phyloP scores from a whole-genome alignment of 345 rosid species.

The Kandelia obovata region DNA sequence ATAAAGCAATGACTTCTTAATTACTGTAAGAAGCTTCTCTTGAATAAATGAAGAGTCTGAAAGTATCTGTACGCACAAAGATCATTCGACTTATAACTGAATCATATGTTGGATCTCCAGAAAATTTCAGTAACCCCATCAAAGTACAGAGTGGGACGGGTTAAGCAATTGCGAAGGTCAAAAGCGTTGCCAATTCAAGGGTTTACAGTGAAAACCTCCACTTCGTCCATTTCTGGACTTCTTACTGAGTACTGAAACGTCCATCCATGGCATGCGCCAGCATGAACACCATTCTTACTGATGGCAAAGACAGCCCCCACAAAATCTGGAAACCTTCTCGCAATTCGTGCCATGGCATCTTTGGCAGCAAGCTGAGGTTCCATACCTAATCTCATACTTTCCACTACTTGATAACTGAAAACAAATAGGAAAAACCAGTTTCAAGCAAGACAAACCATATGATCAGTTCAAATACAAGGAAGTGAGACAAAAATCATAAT shows the following conservation, averaged over 20 bases:
- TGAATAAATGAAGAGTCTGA: neutral
- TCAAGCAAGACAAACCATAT: neutral
- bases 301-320: constrained; percentile 90
- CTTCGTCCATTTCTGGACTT: constrained; percentile 55
- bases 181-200: constrained; percentile 28
- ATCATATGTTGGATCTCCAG: neutral
- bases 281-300: constrained; percentile 64
- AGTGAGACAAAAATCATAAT: no score
- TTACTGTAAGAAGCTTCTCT: neutral
- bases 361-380: constrained; percentile 71
- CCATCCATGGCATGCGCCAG: constrained; percentile 95
- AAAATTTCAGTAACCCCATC: neutral
- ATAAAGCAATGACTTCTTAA: neutral
- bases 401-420: constrained; percentile 88
- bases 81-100: no score
- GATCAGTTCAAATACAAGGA: neutral
- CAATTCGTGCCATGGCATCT: constrained; percentile 75
- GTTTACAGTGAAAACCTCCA: constrained; percentile 63
- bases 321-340: constrained; percentile 65
- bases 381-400: constrained; percentile 91
- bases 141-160: no score
- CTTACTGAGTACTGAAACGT: constrained; percentile 81
- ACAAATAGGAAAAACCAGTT: neutral
- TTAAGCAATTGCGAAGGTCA: no score
- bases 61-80: neutral